Base-by-base conservation (phyloP, 345 rosid genomes). In the Balakata baccata region DNA sequence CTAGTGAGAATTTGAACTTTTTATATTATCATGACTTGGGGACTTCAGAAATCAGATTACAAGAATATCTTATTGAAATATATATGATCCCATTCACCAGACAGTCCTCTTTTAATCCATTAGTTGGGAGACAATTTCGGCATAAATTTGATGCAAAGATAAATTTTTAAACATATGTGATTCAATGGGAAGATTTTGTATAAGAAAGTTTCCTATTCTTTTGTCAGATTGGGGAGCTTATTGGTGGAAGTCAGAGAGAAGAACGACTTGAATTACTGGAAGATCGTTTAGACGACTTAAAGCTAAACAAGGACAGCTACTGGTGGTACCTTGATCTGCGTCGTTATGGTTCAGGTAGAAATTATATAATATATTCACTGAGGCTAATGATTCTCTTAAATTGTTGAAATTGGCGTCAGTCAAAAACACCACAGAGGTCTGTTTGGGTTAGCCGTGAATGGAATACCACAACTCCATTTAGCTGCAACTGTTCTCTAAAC, bases 201-300 rank as follows among this genome's bases (percentile, higher is more conserved):
- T 69, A 25, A 73, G 41, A 59, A 51, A 29, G 22, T 2, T 38
- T 47, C 7, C 47, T 64, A 7, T 60, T 65, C 73, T 68, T 69
- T 43, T 69, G 45, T 69, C 79, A 92, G 98, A 71, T 95, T 70
- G 99, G 99, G 66, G 99, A 92, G 84, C 96, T 92, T 73, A 89
- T 92, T 47, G 99, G 98, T 81, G 99, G 98, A 84, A 95, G 99
- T 86, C 99, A 92, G 80, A 92, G 99, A 83, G 99, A 95, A 84
- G 99, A 95, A 72, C 87, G 99, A 66, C 87, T 92, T 14, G 94
- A 89, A 13, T 86, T 86, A 64, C 82, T 95, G 63, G 99, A 95
- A 89, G 87, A 82, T 38, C 90, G 97, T 69, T 75, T 95, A 20
- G 94, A 92, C 64, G 96, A 81, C 47, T 75, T 92, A 72, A 91